Base-by-base conservation (phyloP, 768 basidiomycete species). In the Cubamyces lactineus region DNA sequence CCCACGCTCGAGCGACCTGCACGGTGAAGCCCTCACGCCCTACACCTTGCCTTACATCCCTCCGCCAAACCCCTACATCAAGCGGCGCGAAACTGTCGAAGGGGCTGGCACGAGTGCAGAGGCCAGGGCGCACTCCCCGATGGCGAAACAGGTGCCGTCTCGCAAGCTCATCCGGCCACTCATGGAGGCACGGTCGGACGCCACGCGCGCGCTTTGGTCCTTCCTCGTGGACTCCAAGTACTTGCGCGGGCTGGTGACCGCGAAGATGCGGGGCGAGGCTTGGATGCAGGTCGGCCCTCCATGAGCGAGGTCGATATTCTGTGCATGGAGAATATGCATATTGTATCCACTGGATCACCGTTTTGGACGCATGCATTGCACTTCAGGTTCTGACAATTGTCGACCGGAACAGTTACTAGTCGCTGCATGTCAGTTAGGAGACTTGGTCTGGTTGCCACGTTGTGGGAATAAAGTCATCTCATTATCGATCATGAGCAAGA, bases 211-310 rank as follows among this genome's bases (percentile, higher is more conserved):
- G 7, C 23, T 64, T 38, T 64, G 63, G 63, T 59, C 59, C 1
- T 64, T 64, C 59, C 53, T 62, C 49, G 63, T 60, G 19, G 63
- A 64, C 51, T 54, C 57, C 17, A 61, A 67, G 42, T 64, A 56
- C 46, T 50, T 67, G 24, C 45, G 51, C 4, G 66, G 57, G 7
- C 57, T 57, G 0, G 62, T 63, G 34, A 50, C 53, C 8, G 63
- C 57, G 5, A 48, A 45, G 50, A 52, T 56, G 58, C 43, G 34
- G 21, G 63, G 58, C 49, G 63, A 64, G 38, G 24, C 63, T 30
- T 64, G 58, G 63, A 64, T 64, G 63, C 63, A 64, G 50, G 63
- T 64, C 40, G 63, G 58, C n/a, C 63, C 63, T 0, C 58, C 57
- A 26, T 30, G 28, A 28, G 23, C 21, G 2, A 38, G n/a, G 2